These are phyloP conservation scores for Corylus avellana DNA, from an alignment of 306 rosid species.

Conservation along the genomic window DNA sequence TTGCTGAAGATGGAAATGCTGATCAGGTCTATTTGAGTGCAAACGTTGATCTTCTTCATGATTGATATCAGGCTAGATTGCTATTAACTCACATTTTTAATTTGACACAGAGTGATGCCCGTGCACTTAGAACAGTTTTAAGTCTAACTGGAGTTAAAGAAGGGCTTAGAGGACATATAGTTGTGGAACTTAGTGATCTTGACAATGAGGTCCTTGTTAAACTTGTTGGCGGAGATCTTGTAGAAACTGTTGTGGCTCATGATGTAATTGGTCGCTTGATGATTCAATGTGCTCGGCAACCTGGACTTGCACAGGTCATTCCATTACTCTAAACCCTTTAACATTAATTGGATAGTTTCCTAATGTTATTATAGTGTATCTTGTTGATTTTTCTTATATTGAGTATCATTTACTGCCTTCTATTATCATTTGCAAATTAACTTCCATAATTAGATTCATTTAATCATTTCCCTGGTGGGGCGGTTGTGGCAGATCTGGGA, in stretches of 20 bases:
- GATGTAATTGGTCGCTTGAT: conserved; percentile 94
- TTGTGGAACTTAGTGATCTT: conserved; percentile 86
- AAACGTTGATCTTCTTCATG: conserved; percentile 15
- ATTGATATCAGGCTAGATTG: conserved; percentile 20
- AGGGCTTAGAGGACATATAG: conserved; percentile 85
- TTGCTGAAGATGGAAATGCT: conserved; percentile 95
- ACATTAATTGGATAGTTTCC: neutral
- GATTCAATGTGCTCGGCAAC: conserved; percentile 97
- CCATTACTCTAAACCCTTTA: conserved; percentile 9
- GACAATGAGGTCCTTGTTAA: conserved; percentile 91
- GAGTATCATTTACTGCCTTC: neutral
- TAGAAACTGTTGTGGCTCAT: conserved; percentile 96
- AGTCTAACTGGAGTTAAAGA: conserved; percentile 91
- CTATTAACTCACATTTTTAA: conserved; percentile 32
- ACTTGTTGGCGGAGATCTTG: conserved; percentile 95
- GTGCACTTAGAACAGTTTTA: conserved; percentile 85
- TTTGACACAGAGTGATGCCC: conserved; percentile 86
- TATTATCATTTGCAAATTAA: conserved; percentile 17
- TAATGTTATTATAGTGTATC: too few species aligned
- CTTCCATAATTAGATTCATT: conserved; percentile 7
- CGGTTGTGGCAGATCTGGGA: conserved; percentile 78
- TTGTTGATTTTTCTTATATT: neutral
- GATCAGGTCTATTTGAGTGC: conserved; percentile 69
- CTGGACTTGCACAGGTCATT: conserved; percentile 95
- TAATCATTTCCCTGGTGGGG: conserved; percentile 22